These are phyloP conservation scores for Chlamydomonas sp. DNA, from an alignment of 139 green algal genomes.

Conservation along the genomic window DNA sequence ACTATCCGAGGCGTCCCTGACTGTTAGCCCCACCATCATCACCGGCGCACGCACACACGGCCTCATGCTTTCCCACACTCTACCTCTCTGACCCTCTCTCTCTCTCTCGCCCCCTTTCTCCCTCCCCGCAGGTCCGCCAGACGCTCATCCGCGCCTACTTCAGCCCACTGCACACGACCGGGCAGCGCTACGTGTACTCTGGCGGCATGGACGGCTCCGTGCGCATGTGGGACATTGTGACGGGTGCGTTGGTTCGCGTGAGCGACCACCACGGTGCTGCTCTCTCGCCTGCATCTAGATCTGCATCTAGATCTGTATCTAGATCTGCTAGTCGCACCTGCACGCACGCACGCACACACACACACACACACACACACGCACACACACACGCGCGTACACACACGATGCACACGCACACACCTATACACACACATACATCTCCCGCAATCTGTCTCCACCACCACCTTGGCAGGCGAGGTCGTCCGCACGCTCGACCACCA, in stretches of 20 bases:
- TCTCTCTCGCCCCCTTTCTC: background rate
- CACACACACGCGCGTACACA: background rate
- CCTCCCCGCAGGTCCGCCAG: slow-evolving; percentile 45
- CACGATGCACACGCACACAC: background rate
- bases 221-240: slow-evolving; percentile 78
- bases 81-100: background rate
- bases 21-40: background rate
- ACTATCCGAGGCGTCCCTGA: too few relatives aligned
- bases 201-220: slow-evolving; percentile 63
- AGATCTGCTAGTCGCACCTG: background rate
- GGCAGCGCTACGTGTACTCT: slow-evolving; percentile 86
- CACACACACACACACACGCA: background rate
- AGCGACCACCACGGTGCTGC: too few relatives aligned
- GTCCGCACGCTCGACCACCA: slow-evolving; percentile 44
- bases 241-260: slow-evolving; percentile 39
- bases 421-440: background rate
- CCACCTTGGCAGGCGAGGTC: slow-evolving; percentile 15
- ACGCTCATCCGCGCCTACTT: slow-evolving; percentile 95
- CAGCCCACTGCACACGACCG: slow-evolving; percentile 52
- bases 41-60: background rate
- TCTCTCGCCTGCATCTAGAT: too few relatives aligned
- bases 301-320: background rate
- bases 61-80: background rate
- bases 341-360: background rate
- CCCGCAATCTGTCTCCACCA: too few relatives aligned